phyloP scores from a whole-genome alignment of 163 green algal species.

The Prototheca wickerhamii region DNA sequence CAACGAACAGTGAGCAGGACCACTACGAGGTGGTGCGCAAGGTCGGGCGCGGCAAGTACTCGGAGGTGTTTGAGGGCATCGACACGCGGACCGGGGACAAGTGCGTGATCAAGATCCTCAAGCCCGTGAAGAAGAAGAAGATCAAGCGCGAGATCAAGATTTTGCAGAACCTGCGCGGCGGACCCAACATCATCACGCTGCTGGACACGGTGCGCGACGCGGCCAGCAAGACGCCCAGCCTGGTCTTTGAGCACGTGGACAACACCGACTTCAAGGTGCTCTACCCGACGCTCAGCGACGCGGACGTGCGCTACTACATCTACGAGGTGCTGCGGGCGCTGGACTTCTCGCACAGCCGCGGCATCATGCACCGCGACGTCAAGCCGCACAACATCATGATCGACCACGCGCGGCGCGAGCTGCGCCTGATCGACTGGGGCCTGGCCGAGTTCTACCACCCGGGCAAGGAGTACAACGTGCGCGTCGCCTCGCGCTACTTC shows the following conservation, averaged over 20 bases:
- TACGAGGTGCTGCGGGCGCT: constrained; percentile 85
- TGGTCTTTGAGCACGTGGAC: constrained; percentile 98
- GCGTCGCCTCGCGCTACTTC: constrained; percentile 91
- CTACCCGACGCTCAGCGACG: constrained; percentile 94
- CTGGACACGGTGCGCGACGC: constrained; percentile 89
- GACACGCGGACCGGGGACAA: constrained; percentile 65
- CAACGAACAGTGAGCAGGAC: constrained; percentile 73
- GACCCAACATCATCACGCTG: constrained; percentile 91
- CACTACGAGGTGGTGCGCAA: constrained; percentile 98
- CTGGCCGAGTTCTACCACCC: constrained; percentile 96
- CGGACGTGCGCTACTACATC: constrained; percentile 99
- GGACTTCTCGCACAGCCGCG: constrained; percentile 82
- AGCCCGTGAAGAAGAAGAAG: constrained; percentile 97
- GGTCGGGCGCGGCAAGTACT: constrained; percentile 96
- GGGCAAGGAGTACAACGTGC: constrained; percentile 87
- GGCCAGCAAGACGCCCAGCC: constrained; percentile 83
- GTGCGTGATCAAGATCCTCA: constrained; percentile 98
- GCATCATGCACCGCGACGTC: constrained; percentile 94
- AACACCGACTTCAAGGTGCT: constrained; percentile 96
- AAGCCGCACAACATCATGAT: constrained; percentile 99
- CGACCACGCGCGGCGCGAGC: constrained; percentile 81
- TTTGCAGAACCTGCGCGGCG: constrained; percentile 86
- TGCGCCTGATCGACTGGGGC: constrained; percentile 99
- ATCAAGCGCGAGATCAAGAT: constrained; percentile 98
- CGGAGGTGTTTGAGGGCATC: constrained; percentile 97